Conservation (phyloP, 257 asterid species). For the Schizonepeta tenuifolia region DNA sequence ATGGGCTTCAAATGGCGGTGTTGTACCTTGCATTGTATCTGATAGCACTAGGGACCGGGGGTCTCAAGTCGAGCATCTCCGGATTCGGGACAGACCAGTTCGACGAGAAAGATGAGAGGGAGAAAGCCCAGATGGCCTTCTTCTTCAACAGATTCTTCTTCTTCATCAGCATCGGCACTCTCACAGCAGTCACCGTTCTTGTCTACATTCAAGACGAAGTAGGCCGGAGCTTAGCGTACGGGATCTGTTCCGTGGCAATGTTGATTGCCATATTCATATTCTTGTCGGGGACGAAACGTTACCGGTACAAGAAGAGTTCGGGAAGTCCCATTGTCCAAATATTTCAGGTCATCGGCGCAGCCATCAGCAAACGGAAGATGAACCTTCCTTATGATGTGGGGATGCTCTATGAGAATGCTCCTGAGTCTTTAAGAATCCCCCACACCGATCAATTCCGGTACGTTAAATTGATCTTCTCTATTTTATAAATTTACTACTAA, state of each 20-base stretch:
- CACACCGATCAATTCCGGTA: slow-evolving; percentile 74
- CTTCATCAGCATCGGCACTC: slow-evolving; percentile 86
- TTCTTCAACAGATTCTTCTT: slow-evolving; percentile 93
- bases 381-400: slow-evolving; percentile 53
- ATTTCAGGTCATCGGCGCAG: slow-evolving; percentile 72
- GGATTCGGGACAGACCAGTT: slow-evolving; percentile 93
- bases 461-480: too few relatives aligned
- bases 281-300: slow-evolving; percentile 62
- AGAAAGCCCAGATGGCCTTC: slow-evolving; percentile 75
- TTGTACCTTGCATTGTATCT: slow-evolving; percentile 77
- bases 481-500: too few relatives aligned
- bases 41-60: slow-evolving; percentile 92
- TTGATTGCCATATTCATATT: slow-evolving; percentile 55
- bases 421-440: slow-evolving; percentile 59
- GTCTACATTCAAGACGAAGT: slow-evolving; percentile 85
- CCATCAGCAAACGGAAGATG: slow-evolving; percentile 57
- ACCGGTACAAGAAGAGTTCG: slow-evolving; percentile 69
- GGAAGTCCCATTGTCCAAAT: slow-evolving; percentile 87
- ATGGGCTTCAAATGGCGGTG: slow-evolving; percentile 71
- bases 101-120: slow-evolving; percentile 81
- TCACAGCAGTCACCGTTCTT: slow-evolving; percentile 80
- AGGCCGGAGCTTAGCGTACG: slow-evolving; percentile 73
- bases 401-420: slow-evolving; percentile 63
- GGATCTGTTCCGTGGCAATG: slow-evolving; percentile 76
- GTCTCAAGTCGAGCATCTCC: slow-evolving; percentile 88